A percentile compares a stretch with the other conserved stretches of the same genome.
phyloP scores from a whole-genome alignment of 495 filamentous ascomycete genomes.

The Annulohypoxylon moriforme region DNA sequence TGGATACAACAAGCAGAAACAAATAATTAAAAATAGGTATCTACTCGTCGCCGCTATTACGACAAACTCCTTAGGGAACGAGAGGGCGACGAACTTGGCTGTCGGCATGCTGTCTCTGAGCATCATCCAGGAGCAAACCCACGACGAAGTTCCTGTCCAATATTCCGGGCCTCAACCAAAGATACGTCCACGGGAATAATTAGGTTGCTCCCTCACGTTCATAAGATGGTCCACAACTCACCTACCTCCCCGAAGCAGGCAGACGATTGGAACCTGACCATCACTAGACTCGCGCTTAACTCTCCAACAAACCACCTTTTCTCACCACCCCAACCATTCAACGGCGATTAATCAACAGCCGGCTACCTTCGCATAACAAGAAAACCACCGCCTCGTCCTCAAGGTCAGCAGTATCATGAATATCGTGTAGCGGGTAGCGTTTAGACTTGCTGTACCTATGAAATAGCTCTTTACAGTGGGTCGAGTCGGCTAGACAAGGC shows the following conservation, averaged over 20 bases:
- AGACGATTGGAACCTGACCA: background rate
- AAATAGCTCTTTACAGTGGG: background rate
- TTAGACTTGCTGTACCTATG: background rate
- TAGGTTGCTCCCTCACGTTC: background rate
- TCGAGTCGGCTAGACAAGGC: background rate
- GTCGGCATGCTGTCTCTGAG: background rate
- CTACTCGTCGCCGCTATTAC: background rate
- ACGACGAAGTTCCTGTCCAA: background rate
- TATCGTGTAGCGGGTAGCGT: background rate
- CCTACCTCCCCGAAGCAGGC: background rate
- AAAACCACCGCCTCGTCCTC: constrained; percentile 19
- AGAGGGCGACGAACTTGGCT: background rate
- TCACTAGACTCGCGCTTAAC: background rate
- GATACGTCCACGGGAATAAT: background rate
- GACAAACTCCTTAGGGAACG: background rate
- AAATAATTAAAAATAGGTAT: background rate
- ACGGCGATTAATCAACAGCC: constrained; percentile 37
- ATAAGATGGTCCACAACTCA: background rate
- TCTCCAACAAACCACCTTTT: background rate
- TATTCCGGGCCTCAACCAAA: background rate
- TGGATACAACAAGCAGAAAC: background rate
- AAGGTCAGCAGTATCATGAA: background rate
- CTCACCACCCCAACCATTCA: background rate
- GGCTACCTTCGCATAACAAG: background rate
- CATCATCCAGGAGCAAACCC: background rate